phyloP scores from a whole-genome alignment of 1,284 basidiomycete genomes.

The Rhizopogon hawkerae region DNA sequence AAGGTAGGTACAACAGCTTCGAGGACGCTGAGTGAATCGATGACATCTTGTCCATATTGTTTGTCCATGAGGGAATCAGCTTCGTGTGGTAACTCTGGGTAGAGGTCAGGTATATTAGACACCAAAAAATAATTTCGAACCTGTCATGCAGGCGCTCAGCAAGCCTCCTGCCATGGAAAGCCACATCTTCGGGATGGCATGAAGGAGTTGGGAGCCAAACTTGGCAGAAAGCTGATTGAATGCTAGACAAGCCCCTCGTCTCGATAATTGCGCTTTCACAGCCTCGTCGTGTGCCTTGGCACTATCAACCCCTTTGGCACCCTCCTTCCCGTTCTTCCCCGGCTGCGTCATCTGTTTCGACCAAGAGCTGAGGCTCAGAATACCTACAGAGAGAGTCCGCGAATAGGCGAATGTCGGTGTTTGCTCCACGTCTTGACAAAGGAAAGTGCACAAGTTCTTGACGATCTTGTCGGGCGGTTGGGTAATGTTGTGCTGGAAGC shows the following conservation, averaged over 20 bases:
- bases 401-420: slow-evolving; percentile 82
- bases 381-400: slow-evolving; percentile 58
- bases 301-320: slow-evolving; percentile 31
- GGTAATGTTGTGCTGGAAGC: slow-evolving; percentile 56
- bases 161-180: slow-evolving; percentile 81
- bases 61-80: slow-evolving; percentile 59
- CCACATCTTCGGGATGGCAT: slow-evolving; percentile 88
- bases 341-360: slow-evolving; percentile 23
- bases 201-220: slow-evolving; percentile 72
- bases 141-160: slow-evolving; percentile 56
- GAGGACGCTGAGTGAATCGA: slow-evolving; percentile 89
- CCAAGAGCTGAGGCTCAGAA: slow-evolving; percentile 63
- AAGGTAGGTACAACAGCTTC: slow-evolving; percentile 77
- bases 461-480: slow-evolving; percentile 87
- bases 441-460: slow-evolving; percentile 94
- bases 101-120: slow-evolving; percentile 8
- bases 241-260: slow-evolving; percentile 79
- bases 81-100: slow-evolving; percentile 43
- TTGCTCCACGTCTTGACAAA: slow-evolving; percentile 85
- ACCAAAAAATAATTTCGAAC: slow-evolving; percentile 32
- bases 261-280: slow-evolving; percentile 51
- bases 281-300: slow-evolving; percentile 42
- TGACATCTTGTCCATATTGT: slow-evolving; percentile 80
- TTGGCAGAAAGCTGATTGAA: slow-evolving; percentile 71
- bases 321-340: slow-evolving; percentile 39